Base-by-base conservation (phyloP, 2,329 filamentous ascomycete species). In the Stachybotrys chartarum region DNA sequence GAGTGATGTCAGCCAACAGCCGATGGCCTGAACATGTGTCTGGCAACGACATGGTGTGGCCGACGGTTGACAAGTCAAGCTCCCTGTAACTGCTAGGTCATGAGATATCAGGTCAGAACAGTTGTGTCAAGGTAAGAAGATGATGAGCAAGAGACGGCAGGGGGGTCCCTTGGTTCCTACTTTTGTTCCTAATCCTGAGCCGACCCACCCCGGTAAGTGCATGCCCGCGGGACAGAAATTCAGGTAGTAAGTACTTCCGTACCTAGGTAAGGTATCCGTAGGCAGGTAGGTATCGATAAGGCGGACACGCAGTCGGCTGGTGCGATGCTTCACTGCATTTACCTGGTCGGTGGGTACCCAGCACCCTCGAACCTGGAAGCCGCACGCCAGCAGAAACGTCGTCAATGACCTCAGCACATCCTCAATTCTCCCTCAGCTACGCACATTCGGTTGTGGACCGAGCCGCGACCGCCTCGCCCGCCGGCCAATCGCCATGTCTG, bases 401-500 rank as follows among this genome's bases (percentile, higher is more conserved):
- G 35, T 14, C 8, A 42, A 42, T 10, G 35, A 42, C 5, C 14
- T 42, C 35, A 14, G 35, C 35, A 42, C 14, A 42, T 42, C 35
- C 35, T 42, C 35, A 42, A 42, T 14, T 42, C 35, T 14, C 14
- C 10, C 35, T 42, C 35, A 42, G 10, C 35, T 14, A 42, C 35
- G 35, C 35, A 42, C 35, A 42, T 14, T 24, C 35, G 35, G 35
- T 30, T 10, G 24, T 17, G 12, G 42, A 24, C 55, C 50, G 35
- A 55, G 50, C 64, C 59, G 56, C 61, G 66, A 64, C 63, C 60
- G 58, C 63, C 63, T 59, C 61, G 55, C 16, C 55, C 24, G 24
- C 50, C 51, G 56, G 54, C 59, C 55, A 55, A 58, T 60, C 63
- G 60, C 59, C 60, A 84, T 84, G 81, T 84, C 81, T 64, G 81